phyloP scores from a whole-genome alignment of 1,139 yeast species.

The Lodderomyces oxycetoniae region DNA sequence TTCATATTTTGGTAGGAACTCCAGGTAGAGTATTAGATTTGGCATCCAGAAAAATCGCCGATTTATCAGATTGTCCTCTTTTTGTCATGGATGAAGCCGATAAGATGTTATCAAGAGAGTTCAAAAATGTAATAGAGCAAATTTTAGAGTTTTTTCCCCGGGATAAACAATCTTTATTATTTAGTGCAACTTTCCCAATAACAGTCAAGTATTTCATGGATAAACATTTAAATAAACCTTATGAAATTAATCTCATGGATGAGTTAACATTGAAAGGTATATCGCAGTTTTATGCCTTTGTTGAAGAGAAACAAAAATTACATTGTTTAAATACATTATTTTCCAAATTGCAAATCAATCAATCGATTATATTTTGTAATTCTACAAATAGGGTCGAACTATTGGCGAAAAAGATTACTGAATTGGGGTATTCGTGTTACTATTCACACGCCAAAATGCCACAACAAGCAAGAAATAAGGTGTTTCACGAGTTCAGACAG shows the following conservation, averaged over 20 bases:
- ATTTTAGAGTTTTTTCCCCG: conserved; percentile 78
- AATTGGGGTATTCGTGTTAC: conserved; percentile 93
- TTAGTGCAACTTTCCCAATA: conserved; percentile 94
- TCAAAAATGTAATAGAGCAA: conserved; percentile 83
- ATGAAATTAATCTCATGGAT: conserved; percentile 96
- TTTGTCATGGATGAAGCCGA: conserved; percentile 99
- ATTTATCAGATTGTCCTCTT: conserved; percentile 79
- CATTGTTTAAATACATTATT: conserved; percentile 94
- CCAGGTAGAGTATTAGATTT: conserved; percentile 96
- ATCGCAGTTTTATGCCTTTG: conserved; percentile 95
- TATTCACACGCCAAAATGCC: conserved; percentile 98
- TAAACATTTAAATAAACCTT: conserved; percentile 83
- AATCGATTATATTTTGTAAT: conserved; percentile 93
- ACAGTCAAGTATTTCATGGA: conserved; percentile 93
- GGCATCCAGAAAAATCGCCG: conserved; percentile 84
- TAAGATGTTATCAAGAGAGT: conserved; percentile 89
- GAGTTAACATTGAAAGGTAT: conserved; percentile 94
- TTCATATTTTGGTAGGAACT: conserved; percentile 87
- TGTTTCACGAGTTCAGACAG: conserved; percentile 97
- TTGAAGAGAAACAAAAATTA: conserved; percentile 91
- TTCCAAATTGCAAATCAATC: conserved; percentile 91
- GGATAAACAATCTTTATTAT: conserved; percentile 78
- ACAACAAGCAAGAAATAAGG: conserved; percentile 94
- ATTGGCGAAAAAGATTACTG: conserved; percentile 92
- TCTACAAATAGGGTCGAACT: conserved; percentile 95